Conservation (phyloP, 2,329 filamentous ascomycete genomes). For the Cercospora sesami region DNA sequence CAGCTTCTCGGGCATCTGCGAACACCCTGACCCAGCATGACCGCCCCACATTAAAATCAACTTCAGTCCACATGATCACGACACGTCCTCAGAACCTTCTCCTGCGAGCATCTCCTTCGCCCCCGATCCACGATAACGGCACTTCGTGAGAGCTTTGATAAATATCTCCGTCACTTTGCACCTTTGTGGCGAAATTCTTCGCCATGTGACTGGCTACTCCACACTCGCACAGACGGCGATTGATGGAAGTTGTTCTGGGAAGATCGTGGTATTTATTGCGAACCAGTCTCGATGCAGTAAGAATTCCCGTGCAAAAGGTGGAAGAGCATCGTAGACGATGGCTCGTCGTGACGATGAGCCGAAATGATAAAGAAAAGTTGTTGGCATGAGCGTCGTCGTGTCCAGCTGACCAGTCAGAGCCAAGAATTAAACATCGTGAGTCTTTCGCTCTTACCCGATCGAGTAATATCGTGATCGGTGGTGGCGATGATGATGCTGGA, state of each 20-base stretch:
- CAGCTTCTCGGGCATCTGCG: conserved; percentile 9
- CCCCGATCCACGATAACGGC: not conserved
- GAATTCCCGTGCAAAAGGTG: not conserved
- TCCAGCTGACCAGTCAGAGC: not conserved
- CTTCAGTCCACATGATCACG: conserved; percentile 3
- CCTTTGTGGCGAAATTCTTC: not conserved
- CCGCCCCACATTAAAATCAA: not conserved
- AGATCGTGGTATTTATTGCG: not conserved
- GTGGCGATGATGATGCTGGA: not conserved
- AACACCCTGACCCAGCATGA: conserved; percentile 8
- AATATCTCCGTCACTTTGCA: not conserved
- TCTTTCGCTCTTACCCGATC: not conserved
- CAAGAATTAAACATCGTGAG: not conserved
- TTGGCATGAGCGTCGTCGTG: not conserved
- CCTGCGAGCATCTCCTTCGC: conserved; percentile 6
- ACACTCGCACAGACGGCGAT: not conserved
- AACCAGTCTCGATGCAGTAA: conserved; percentile 2
- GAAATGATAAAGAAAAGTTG: not conserved
- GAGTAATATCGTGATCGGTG: not conserved
- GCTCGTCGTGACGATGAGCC: not conserved
- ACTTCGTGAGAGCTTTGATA: not conserved
- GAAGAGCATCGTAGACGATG: not conserved
- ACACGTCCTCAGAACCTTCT: not conserved
- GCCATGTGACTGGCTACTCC: not conserved
- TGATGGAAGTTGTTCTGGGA: not conserved